A percentile compares a stretch with the other conserved stretches of the same genome.
These are phyloP conservation scores for Leccinum subtestaceum DNA, from an alignment of 768 basidiomycete genomes.

Conservation along the genomic window DNA sequence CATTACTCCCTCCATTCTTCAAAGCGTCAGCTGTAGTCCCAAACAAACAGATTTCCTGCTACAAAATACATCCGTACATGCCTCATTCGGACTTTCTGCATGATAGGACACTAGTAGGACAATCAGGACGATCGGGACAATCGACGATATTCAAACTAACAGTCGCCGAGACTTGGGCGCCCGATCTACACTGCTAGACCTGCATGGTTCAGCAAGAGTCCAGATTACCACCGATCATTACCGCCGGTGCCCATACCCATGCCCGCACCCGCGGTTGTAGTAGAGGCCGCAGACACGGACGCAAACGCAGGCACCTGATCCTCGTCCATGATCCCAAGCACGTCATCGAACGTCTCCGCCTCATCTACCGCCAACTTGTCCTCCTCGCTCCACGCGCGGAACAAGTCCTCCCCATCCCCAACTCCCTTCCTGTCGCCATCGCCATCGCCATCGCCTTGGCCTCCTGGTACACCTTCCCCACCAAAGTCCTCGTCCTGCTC, in stretches of 20 bases:
- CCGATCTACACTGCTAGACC: not conserved
- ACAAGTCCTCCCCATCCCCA: slow-evolving; percentile 21
- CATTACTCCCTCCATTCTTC: no score
- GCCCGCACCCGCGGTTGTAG: not conserved
- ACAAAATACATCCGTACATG: not conserved
- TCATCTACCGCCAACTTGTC: slow-evolving; percentile 31
- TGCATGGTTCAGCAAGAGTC: not conserved
- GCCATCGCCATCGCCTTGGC: not conserved
- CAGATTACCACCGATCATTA: slow-evolving; percentile 1
- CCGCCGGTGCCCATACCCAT: not conserved
- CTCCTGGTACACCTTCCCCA: slow-evolving; percentile 11
- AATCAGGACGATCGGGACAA: not conserved
- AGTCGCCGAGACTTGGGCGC: not conserved
- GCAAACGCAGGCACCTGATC: slow-evolving; percentile 24
- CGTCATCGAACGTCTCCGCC: slow-evolving; percentile 33
- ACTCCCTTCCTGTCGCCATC: not conserved
- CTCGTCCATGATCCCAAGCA: slow-evolving; percentile 33
- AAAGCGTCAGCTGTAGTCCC: not conserved
- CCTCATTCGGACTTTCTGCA: not conserved
- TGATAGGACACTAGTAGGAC: not conserved
- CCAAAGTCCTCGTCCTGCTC: slow-evolving; percentile 67
- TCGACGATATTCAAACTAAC: not conserved
- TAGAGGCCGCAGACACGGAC: not conserved
- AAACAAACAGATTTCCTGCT: not conserved
- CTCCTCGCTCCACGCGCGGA: slow-evolving; percentile 28